These are phyloP conservation scores for Botrytis squamosa DNA, from an alignment of 2,329 filamentous ascomycete genomes.

Conservation along the genomic window DNA sequence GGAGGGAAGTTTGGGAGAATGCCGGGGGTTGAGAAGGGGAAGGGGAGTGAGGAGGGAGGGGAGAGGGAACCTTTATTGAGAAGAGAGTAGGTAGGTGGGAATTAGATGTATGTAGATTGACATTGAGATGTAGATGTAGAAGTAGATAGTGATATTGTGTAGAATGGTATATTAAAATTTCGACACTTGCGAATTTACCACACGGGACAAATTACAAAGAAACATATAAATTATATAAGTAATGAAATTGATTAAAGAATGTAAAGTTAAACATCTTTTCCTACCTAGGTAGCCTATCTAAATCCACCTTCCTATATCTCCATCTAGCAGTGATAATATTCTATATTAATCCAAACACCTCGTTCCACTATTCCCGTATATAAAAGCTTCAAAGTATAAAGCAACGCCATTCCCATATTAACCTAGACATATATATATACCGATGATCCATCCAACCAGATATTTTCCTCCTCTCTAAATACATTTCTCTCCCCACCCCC, in stretches of 20 bases:
- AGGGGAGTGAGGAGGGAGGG: slow-evolving; percentile 14
- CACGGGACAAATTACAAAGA: not conserved
- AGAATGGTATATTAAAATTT: not conserved
- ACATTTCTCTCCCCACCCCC: not conserved
- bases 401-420: slow-evolving; percentile 13
- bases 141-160: not conserved
- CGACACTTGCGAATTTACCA: not conserved
- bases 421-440: not conserved
- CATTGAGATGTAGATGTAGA: not conserved
- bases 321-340: not conserved
- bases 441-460: too few species aligned
- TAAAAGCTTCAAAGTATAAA: not conserved
- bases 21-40: slow-evolving; percentile 25
- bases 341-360: not conserved
- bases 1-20: slow-evolving; percentile 47
- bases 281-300: not conserved
- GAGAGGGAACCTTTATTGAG: slow-evolving; percentile 28
- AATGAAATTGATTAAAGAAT: not conserved
- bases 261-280: not conserved
- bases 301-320: not conserved
- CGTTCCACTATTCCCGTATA: not conserved
- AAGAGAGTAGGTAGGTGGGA: not conserved
- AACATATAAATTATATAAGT: not conserved
- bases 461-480: not conserved
- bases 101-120: not conserved